phyloP scores from a whole-genome alignment of 2,329 filamentous ascomycete species.

The Monilinia fructigena region DNA sequence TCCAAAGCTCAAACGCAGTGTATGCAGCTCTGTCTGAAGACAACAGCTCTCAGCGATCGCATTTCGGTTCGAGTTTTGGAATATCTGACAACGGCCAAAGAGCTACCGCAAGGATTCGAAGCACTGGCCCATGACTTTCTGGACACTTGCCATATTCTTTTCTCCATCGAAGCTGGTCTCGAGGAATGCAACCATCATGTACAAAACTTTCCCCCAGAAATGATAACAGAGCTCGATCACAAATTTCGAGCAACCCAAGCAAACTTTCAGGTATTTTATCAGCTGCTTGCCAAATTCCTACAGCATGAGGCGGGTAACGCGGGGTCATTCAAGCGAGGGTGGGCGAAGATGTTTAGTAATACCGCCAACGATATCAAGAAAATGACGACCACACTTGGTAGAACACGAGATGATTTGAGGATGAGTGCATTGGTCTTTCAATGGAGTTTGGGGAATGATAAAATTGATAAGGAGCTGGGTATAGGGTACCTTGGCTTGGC shows the following conservation, averaged over 20 bases:
- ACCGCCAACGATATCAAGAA: slow-evolving; percentile 54
- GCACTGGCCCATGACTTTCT: slow-evolving; percentile 64
- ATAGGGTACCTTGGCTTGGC: slow-evolving; percentile 67
- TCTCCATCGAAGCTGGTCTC: slow-evolving; percentile 67
- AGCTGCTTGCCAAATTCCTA: slow-evolving; percentile 59
- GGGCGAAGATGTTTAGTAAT: slow-evolving; percentile 62
- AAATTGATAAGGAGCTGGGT: slow-evolving; percentile 58
- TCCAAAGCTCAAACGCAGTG: slow-evolving; percentile 32
- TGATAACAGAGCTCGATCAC: slow-evolving; percentile 61
- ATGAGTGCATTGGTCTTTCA: slow-evolving; percentile 65
- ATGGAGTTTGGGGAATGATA: slow-evolving; percentile 60
- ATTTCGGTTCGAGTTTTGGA: slow-evolving; percentile 66
- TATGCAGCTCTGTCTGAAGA: slow-evolving; percentile 55
- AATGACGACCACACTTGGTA: slow-evolving; percentile 55
- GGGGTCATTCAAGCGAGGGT: slow-evolving; percentile 49
- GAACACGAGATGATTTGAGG: slow-evolving; percentile 59
- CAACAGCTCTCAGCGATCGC: slow-evolving; percentile 59
- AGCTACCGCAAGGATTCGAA: slow-evolving; percentile 55
- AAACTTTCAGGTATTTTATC: slow-evolving; percentile 62
- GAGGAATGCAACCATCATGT: slow-evolving; percentile 51
- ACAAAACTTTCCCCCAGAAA: slow-evolving; percentile 57
- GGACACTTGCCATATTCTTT: slow-evolving; percentile 63
- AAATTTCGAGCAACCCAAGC: slow-evolving; percentile 60
- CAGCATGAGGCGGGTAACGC: slow-evolving; percentile 10
- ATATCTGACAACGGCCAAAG: slow-evolving; percentile 57